Base-by-base conservation (phyloP, 2,329 filamentous ascomycete species). In the Diaporthe longicolla region DNA sequence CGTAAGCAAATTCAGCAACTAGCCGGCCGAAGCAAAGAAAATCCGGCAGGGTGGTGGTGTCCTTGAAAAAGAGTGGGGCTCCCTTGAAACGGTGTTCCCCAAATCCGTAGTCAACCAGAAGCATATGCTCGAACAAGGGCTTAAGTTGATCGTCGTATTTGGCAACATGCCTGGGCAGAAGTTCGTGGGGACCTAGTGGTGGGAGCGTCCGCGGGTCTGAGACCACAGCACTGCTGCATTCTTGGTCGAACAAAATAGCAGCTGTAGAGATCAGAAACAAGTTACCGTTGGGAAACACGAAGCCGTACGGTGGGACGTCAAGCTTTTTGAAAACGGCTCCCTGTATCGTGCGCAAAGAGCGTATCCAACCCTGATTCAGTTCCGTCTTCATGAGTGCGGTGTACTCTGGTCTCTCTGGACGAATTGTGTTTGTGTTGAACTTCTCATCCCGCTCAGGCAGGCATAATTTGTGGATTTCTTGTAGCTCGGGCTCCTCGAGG, bases 61-160 rank as follows among this genome's bases (percentile, higher is more conserved):
- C 57, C 57, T 59, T 17, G 15, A 59, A 24, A 40, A 32, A 26
- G 26, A 48, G 6, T 24, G 24, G 37, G 32, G 19, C n/a, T 45
- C 17, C 50, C 35, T 68, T 50, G 43, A 70, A 48, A 50, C 65
- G 71, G 19, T 61, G 54, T 32, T 54, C 63, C 6, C 63, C 71
- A 43, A 73, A 57, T 15, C 71, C 71, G 40, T 73, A 73, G 45
- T 73, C 71, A 43, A 73, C 65, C 13, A 73, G 65, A 35, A 73
- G 35, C 71, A 73, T 73, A n/a, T 73, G 71, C 32, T 73, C 71
- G 15, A 70, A 32, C 24, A 73, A 32, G n/a, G 71, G 65, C 40
- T 3, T 19, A 35, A 59, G 54, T n/a, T 55, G 19, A 59, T 48
- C 17, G 57, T 59, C 57, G 57, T 15, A 40, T 40, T 59, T 59